phyloP scores from a whole-genome alignment of 768 basidiomycete species.

The Mycena alexandri region DNA sequence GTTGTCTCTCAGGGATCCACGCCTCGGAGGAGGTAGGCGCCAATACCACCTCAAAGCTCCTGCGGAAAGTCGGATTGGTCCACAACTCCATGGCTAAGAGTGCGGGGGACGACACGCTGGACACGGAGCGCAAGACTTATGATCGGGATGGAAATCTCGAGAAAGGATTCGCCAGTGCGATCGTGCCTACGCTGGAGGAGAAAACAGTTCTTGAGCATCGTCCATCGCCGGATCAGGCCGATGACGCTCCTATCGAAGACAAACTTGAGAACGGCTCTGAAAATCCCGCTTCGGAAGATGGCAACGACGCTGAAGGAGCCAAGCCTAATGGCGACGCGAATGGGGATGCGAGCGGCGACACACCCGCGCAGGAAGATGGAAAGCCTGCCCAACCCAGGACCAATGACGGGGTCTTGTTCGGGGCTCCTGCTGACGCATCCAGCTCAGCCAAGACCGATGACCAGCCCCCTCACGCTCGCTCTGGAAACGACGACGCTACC shows the following conservation, averaged over 20 bases:
- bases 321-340: slow-evolving; percentile 21
- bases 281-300: slow-evolving; percentile 30
- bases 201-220: slow-evolving; percentile 66
- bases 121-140: slow-evolving; percentile 66
- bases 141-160: slow-evolving; percentile 63
- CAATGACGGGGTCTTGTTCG: slow-evolving; percentile 60
- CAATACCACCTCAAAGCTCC: slow-evolving; percentile 49
- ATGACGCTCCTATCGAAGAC: slow-evolving; percentile 45
- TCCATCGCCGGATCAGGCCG: slow-evolving; percentile 50
- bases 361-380: slow-evolving; percentile 20
- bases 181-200: slow-evolving; percentile 80
- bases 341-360: neutral
- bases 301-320: slow-evolving; percentile 6
- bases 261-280: slow-evolving; percentile 41
- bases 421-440: slow-evolving; percentile 68
- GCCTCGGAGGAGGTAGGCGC: slow-evolving; percentile 54
- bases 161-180: slow-evolving; percentile 70
- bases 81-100: slow-evolving; percentile 53
- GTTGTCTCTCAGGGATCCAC: slow-evolving; percentile 50
- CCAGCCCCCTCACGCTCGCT: slow-evolving; percentile 61
- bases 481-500: slow-evolving; percentile 57
- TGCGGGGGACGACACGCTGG: slow-evolving; percentile 56
- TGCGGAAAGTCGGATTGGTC: slow-evolving; percentile 60
- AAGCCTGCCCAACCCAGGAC: slow-evolving; percentile 49
- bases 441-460: slow-evolving; percentile 56